phyloP scores from a whole-genome alignment of 495 filamentous ascomycete genomes.

The Neurospora africana region DNA sequence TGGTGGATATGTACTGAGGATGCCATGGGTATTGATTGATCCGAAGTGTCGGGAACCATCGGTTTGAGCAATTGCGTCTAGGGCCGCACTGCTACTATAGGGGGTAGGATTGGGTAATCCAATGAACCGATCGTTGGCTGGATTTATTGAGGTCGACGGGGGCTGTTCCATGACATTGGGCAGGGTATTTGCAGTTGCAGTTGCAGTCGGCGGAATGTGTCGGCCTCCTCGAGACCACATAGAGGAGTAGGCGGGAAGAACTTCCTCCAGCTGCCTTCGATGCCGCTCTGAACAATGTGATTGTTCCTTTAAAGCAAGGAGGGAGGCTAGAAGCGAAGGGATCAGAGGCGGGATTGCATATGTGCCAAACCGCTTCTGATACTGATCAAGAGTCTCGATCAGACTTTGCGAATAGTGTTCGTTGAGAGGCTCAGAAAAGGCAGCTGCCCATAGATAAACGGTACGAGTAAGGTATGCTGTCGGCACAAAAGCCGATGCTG shows the following conservation, averaged over 20 bases:
- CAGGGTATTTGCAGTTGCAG: background rate
- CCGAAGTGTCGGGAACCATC: background rate
- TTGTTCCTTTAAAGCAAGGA: constrained; percentile 3
- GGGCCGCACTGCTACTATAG: background rate
- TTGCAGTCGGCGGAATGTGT: background rate
- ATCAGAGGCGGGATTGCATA: constrained; percentile 13
- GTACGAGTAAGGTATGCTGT: constrained; percentile 15
- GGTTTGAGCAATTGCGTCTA: background rate
- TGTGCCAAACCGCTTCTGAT: constrained; percentile 8
- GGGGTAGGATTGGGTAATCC: background rate
- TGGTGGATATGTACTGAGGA: background rate
- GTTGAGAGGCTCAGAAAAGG: constrained; percentile 3
- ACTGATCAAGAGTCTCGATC: constrained; percentile 14
- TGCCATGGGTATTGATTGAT: background rate
- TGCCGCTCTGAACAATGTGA: background rate
- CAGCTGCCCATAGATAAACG: constrained; percentile 13
- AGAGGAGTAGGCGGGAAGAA: constrained; percentile 2
- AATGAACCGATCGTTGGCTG: background rate
- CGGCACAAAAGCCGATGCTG: constrained; percentile 10
- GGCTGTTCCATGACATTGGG: background rate
- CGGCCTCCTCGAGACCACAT: background rate
- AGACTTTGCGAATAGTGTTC: constrained; percentile 1
- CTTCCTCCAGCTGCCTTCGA: background rate
- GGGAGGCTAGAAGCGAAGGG: constrained; percentile 4
- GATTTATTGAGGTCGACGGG: background rate